A percentile compares a stretch with the other conserved stretches of the same genome.
These are phyloP conservation scores for Microbotryum silenes-acaulis DNA, from an alignment of 1,284 basidiomycete species.

Conservation along the genomic window DNA sequence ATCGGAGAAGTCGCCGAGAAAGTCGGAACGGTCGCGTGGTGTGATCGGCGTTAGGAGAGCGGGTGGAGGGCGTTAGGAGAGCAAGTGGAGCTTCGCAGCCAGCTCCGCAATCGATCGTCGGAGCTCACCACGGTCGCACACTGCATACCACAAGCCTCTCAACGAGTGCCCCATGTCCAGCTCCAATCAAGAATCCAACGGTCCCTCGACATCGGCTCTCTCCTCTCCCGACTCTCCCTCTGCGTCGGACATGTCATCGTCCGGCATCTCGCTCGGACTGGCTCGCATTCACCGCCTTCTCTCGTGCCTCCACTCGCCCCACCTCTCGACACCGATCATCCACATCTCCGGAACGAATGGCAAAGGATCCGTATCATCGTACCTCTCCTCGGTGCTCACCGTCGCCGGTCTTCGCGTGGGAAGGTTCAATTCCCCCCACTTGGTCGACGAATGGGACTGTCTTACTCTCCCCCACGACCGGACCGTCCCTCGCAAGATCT, in stretches of 20 bases:
- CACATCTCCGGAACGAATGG: conserved; percentile 97
- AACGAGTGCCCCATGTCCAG: too few species aligned
- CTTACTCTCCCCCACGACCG: conserved; percentile 51
- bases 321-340: conserved; percentile 69
- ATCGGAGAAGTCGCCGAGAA: too few species aligned
- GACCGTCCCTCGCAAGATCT: conserved; percentile 45
- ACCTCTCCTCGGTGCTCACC: conserved; percentile 67
- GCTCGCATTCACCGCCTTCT: conserved; percentile 60
- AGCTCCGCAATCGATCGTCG: too few species aligned
- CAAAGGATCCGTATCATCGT: conserved; percentile 83
- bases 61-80: too few species aligned
- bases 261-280: conserved; percentile 64
- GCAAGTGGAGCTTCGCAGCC: too few species aligned
- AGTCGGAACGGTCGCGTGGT: too few species aligned
- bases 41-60: too few species aligned
- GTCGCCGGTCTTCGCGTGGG: conserved; percentile 58
- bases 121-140: too few species aligned
- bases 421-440: conserved; percentile 88
- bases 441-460: conserved; percentile 68
- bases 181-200: too few species aligned
- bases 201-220: too few species aligned
- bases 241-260: background rate
- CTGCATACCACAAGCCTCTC: too few species aligned
- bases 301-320: conserved; percentile 48
- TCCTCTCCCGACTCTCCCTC: too few species aligned